Percentiles rank a stretch among this genome's conserved stretches.
Evolutionary conservation across 2,329 filamentous ascomycete genomes (phyloP).

Genomic region (Mollisiaceae sp.): DNA sequence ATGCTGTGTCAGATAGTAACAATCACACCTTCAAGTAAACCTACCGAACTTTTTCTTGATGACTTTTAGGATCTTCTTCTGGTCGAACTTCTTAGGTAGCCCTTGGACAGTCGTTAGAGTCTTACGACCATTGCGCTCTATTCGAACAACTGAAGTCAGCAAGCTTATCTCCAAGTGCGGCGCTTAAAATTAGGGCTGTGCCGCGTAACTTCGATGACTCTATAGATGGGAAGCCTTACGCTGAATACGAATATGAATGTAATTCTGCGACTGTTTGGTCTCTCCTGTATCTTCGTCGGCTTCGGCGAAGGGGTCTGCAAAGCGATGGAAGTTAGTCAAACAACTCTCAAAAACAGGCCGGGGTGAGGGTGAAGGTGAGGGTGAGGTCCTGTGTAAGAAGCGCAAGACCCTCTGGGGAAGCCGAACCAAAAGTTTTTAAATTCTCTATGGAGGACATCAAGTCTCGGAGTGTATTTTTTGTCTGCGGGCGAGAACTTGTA

Average conservation of each 20-base stretch:
- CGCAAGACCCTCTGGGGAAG: neutral
- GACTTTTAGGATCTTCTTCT: constrained; percentile 99
- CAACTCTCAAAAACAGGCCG: too few species aligned
- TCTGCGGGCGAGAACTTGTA: neutral
- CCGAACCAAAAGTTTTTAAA: constrained; percentile 4
- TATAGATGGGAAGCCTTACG: constrained; percentile 65
- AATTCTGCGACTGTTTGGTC: constrained; percentile 93
- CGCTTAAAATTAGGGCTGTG: constrained; percentile 25
- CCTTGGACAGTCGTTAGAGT: constrained; percentile 99
- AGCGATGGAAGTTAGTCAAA: constrained; percentile 22
- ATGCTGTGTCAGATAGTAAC: constrained; percentile 13
- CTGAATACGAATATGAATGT: constrained; percentile 99
- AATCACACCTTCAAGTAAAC: constrained; percentile 39
- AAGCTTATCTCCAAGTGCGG: constrained; percentile 32
- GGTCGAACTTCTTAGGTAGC: constrained; percentile 97
- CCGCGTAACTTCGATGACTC: constrained; percentile 7
- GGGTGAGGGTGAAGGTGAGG: constrained; percentile 21
- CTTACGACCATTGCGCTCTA: constrained; percentile 99
- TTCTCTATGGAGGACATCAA: neutral
- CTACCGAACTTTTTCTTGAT: constrained; percentile 99
- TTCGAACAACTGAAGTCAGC: constrained; percentile 47
- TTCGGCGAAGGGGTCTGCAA: constrained; percentile 99
- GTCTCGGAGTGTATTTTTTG: neutral
- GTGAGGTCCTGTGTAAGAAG: neutral
- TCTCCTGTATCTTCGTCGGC: constrained; percentile 99